A percentile compares a stretch with the other conserved stretches of the same genome.
Conservation (phyloP, 2,329 filamentous ascomycete genomes). For the Hypoxylon sp. region DNA sequence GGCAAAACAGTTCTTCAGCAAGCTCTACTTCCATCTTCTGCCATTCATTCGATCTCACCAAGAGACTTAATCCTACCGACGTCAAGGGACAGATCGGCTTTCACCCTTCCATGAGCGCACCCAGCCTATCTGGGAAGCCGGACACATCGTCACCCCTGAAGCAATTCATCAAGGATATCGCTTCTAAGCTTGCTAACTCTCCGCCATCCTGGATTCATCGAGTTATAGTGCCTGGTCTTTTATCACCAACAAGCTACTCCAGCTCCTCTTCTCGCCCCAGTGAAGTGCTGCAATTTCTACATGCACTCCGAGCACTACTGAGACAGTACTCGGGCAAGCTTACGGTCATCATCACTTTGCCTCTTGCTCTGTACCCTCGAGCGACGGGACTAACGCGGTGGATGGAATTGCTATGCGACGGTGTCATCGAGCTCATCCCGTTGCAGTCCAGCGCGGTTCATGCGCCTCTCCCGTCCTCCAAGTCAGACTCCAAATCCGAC, state of each 20-base stretch:
- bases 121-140: slow-evolving; percentile 29
- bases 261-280: slow-evolving; percentile 73
- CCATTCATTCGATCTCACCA: slow-evolving; percentile 76
- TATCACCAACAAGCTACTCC: slow-evolving; percentile 87
- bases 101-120: slow-evolving; percentile 50
- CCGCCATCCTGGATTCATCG: slow-evolving; percentile 74
- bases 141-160: slow-evolving; percentile 63
- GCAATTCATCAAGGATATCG: slow-evolving; percentile 67
- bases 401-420: slow-evolving; percentile 85
- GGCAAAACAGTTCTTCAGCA: slow-evolving; percentile 23
- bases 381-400: slow-evolving; percentile 79
- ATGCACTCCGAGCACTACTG: slow-evolving; percentile 77
- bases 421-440: slow-evolving; percentile 83
- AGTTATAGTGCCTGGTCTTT: slow-evolving; percentile 81
- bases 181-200: slow-evolving; percentile 62
- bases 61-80: slow-evolving; percentile 62
- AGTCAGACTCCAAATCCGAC: slow-evolving; percentile 60
- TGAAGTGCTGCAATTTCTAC: slow-evolving; percentile 81
- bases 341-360: slow-evolving; percentile 78
- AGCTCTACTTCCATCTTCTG: slow-evolving; percentile 62
- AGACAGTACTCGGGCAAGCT: slow-evolving; percentile 70
- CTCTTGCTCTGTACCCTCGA: slow-evolving; percentile 81
- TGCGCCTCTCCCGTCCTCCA: slow-evolving; percentile 60
- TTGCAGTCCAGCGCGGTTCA: slow-evolving; percentile 65
- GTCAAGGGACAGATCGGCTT: slow-evolving; percentile 62